Base-by-base conservation (phyloP, 2,329 filamentous ascomycete species). In the Decorospora gaudefroyi region DNA sequence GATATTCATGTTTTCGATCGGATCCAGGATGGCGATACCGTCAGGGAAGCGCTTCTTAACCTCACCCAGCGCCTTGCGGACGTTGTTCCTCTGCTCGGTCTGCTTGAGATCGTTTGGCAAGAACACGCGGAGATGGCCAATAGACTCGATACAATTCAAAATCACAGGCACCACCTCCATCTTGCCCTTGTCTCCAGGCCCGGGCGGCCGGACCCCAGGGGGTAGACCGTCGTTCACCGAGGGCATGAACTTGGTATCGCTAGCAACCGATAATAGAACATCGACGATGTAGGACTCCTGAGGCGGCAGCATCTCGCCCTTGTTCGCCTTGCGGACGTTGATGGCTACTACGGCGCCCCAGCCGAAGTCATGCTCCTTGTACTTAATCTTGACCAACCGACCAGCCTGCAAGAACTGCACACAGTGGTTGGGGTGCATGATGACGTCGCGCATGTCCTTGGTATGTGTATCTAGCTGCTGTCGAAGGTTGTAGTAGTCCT, bases 1-100 rank as follows among this genome's bases (percentile, higher is more conserved):
- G 62, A 99, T 97, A 18, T 84, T 82, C 93, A 99, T 97, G 65
- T 96, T 91, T 70, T 97, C 91, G 26, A 99, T 86, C 0, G 93
- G 93, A 62, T 99, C 93, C 12, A 99, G 75, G 5, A 91, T 78
- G 3, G 93, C 87, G 43, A 99, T 76, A 3, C 93, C 93, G 64
- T 99, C 93, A 0, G 91, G 90, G 74, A 99, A 97, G 17, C 93
- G 85, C 56, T 84, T 84, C 71, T 88, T 82, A 11, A 95, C 85
- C 70, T 97, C 92, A 28, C 83, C 80, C 18, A 97, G 72, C 3
- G 80, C 72, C 63, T 86, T 88, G 41, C 81, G 78, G 21, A 87
- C 78, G 1, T 78, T 80, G 54, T 87, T 87, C 43, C 85, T 82
- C 34, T 90, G 82, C n/a, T 86, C 78, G 3, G 78, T 71, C 2